phyloP scores from a whole-genome alignment of 768 basidiomycete species.

The Amanita inopinata region DNA sequence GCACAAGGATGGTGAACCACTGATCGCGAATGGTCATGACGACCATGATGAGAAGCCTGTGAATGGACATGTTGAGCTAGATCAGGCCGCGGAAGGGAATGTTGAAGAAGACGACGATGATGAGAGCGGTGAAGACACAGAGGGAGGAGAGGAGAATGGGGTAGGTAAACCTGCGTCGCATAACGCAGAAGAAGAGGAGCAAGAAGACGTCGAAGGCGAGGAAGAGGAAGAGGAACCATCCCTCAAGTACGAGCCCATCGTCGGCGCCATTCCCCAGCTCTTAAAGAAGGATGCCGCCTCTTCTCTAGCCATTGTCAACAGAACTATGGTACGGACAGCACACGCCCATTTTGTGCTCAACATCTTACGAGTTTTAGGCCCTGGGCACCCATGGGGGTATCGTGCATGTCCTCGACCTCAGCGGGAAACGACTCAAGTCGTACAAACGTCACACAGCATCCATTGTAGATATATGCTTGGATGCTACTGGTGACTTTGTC shows the following conservation, averaged over 20 bases:
- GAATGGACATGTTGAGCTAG: slow-evolving; percentile 2
- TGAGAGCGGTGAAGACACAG: slow-evolving; percentile 3
- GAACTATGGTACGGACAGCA: slow-evolving; percentile 45
- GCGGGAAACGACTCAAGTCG: slow-evolving; percentile 77
- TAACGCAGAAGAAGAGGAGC: slow-evolving; percentile 41
- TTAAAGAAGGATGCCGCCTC: slow-evolving; percentile 88
- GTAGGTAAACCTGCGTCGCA: too few relatives aligned
- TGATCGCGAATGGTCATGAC: background rate
- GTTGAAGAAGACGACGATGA: slow-evolving; percentile 10
- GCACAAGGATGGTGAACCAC: background rate
- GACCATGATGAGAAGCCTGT: background rate
- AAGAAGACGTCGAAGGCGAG: slow-evolving; percentile 47
- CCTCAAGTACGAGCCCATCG: slow-evolving; percentile 83
- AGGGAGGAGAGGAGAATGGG: slow-evolving; percentile 11
- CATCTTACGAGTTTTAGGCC: slow-evolving; percentile 40
- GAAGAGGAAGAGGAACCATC: slow-evolving; percentile 87
- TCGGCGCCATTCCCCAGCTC: slow-evolving; percentile 61
- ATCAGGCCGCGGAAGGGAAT: slow-evolving; percentile 8
- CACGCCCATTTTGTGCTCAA: background rate
- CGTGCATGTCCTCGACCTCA: slow-evolving; percentile 73
- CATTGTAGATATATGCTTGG: slow-evolving; percentile 76
- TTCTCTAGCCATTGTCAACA: slow-evolving; percentile 64
- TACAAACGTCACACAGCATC: slow-evolving; percentile 88
- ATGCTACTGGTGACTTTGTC: slow-evolving; percentile 79
- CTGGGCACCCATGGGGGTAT: slow-evolving; percentile 92